Evolutionary conservation across 306 rosid genomes (phyloP).

Genomic region (Citrullus mucosospermus): DNA sequence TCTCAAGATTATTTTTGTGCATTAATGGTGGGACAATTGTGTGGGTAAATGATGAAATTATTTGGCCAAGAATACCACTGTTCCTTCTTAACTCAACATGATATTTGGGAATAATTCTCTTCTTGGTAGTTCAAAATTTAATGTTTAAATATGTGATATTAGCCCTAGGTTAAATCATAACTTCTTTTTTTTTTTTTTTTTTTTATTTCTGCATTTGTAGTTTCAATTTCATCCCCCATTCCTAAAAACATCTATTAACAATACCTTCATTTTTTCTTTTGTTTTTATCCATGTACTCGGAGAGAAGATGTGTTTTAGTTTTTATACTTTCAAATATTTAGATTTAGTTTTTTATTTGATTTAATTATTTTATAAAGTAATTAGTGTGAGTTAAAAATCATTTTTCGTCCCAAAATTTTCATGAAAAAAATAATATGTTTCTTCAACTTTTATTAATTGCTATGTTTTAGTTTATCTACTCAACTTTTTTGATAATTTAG

Average conservation of each 20-base stretch:
- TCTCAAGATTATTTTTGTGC: conserved; percentile 3
- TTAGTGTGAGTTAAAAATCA: too few species aligned
- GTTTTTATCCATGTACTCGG: too few species aligned
- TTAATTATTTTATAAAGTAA: too few species aligned
- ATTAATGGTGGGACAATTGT: conserved; percentile 6
- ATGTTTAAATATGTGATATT: neutral
- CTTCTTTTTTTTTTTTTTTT: neutral
- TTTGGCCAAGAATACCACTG: neutral
- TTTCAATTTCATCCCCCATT: neutral
- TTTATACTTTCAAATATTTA: too few species aligned
- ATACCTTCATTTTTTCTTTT: neutral
- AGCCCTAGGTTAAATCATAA: neutral
- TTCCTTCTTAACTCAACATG: neutral
- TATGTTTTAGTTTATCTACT: too few species aligned
- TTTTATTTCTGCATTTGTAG: neutral
- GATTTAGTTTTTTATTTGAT: too few species aligned
- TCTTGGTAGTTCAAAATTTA: neutral
- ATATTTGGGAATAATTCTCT: neutral
- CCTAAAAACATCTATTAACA: neutral
- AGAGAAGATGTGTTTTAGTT: too few species aligned
- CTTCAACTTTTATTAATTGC: too few species aligned
- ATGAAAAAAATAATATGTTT: too few species aligned
- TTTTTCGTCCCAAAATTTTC: too few species aligned
- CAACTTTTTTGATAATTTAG: too few species aligned
- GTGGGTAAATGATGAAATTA: neutral